Percentiles rank a stretch among this genome's conserved stretches.
Conservation (phyloP, 2,329 filamentous ascomycete species). For the Acrodontium crateriforme region DNA sequence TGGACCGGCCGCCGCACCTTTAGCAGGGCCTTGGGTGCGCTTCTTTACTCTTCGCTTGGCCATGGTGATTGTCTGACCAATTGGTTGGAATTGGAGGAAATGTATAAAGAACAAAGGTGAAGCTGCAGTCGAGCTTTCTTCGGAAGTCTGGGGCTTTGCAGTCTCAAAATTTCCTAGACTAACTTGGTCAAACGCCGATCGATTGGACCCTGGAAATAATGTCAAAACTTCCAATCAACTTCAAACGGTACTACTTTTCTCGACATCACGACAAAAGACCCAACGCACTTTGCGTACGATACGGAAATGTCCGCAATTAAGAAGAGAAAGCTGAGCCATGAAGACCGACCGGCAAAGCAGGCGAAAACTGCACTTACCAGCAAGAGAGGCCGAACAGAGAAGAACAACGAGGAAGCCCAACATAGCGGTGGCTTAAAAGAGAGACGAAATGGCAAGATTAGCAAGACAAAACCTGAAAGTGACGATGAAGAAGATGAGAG, state of each 20-base stretch:
- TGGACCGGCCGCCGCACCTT: constrained; percentile 39
- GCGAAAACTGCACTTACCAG: constrained; percentile 1
- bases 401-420: constrained; percentile 9
- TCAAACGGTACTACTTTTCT: no score
- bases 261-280: no score
- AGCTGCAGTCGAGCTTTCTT: no score
- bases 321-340: constrained; percentile 27
- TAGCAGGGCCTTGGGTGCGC: constrained; percentile 65
- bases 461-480: no score
- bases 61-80: no score
- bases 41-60: constrained; percentile 73
- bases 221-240: no score
- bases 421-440: constrained; percentile 11
- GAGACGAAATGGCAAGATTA: no score
- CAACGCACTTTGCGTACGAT: no score
- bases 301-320: constrained; percentile 27
- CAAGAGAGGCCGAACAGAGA: constrained; percentile 3
- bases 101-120: constrained; percentile 1
- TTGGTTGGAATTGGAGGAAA: neutral
- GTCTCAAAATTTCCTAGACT: no score
- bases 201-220: no score
- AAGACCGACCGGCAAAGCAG: constrained; percentile 1
- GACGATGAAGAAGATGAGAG: constrained; percentile 12
- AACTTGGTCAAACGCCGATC: no score
- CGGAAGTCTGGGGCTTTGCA: no score